phyloP scores from a whole-genome alignment of 768 basidiomycete species.

The Boletellus sp. region DNA sequence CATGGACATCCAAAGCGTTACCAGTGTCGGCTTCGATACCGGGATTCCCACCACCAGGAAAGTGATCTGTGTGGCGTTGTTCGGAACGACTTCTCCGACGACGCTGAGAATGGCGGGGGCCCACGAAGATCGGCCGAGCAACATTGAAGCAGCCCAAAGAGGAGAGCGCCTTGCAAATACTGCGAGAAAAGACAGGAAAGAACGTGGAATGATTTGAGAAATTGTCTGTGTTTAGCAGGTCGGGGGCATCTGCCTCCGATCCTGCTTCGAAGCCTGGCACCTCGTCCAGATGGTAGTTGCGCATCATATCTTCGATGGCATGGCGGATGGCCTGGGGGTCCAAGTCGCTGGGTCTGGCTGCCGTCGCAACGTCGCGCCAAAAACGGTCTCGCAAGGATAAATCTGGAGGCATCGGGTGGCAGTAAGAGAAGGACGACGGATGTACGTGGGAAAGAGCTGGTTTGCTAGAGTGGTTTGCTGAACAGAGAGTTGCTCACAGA shows the following conservation, averaged over 20 bases:
- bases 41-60: conserved; percentile 19
- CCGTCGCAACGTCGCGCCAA: conserved; percentile 22
- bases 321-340: conserved; percentile 16
- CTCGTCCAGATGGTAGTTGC: conserved; percentile 20
- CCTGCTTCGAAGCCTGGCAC: conserved; percentile 14
- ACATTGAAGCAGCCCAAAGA: conserved; percentile 1
- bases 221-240: conserved; percentile 6
- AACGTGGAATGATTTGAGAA: conserved; percentile 19
- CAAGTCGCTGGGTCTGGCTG: conserved; percentile 1
- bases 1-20: conserved; percentile 4
- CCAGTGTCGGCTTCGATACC: conserved; percentile 18
- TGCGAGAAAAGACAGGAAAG: conserved; percentile 18
- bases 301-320: conserved; percentile 22
- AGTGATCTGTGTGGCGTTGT: conserved; percentile 8
- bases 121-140: conserved; percentile 13
- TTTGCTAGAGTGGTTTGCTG: not conserved
- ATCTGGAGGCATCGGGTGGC: conserved; percentile 12
- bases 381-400: conserved; percentile 20
- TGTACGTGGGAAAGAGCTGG: conserved; percentile 1
- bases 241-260: not conserved
- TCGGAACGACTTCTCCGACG: conserved; percentile 7
- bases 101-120: conserved; percentile 5
- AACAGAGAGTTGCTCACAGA: not conserved
- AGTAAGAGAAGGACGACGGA: not conserved
- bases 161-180: not conserved